Base-by-base conservation (phyloP, 345 rosid species). In the Eucalyptus coolabah region DNA sequence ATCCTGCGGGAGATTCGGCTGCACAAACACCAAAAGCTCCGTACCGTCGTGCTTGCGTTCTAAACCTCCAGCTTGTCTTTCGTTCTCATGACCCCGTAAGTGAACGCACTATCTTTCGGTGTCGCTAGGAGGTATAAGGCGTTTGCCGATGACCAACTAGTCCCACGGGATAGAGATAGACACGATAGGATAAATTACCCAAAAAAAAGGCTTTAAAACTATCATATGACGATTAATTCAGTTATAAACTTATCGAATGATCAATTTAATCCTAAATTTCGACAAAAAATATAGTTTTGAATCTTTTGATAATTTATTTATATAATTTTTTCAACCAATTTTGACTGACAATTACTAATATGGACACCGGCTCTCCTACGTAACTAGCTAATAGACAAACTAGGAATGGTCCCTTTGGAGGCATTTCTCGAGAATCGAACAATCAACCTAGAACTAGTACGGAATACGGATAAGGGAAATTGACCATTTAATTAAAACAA, bases 291-390 rank as follows among this genome's bases (percentile, higher is more conserved):
- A 56, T 23, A 56, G 30, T 56, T 24, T 1, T 24, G 9, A 56
- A 56, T 9, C 3, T 24, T 56, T 56, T 56, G 13, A 56, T 56
- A 56, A 56, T 56, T 56, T 24, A 24, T 24, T 24, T 23, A 23
- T 56, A 24, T 56, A 56, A 24, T 24, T 56, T 9, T 23, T 56
- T 56, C 63, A 24, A 23, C 6, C 30, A 56, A 26, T 24, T 56
- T 56, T 56, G 14, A 26, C 3, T 24, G 0, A 26, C 3, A 23
- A 2, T 56, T 9, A 9, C 3, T 56, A 56, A 56, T 56, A 6
- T 11, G 14, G 3, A 56, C 63, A 24, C 0, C 6, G 14, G 14
- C 63, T 56, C 12, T 56, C 30, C 63, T 56, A 56, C 13, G 14
- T 56, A 26, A 1, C 30, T 56, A 56, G 2, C 12, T 26, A 56